These are phyloP conservation scores for Penicillium palitans DNA, from an alignment of 2,329 filamentous ascomycete species.

Conservation along the genomic window DNA sequence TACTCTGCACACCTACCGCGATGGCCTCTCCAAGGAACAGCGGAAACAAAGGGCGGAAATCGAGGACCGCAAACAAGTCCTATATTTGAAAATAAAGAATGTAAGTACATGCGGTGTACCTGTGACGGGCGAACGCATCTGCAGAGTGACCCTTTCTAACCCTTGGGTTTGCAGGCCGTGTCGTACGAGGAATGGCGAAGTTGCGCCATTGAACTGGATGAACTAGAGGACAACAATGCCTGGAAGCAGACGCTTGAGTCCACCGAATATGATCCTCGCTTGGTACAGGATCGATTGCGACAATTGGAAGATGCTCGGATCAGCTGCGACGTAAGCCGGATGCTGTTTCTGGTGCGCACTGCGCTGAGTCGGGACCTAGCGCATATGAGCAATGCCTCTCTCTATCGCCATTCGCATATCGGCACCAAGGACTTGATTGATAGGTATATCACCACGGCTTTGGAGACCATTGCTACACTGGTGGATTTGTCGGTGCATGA, in stretches of 20 bases:
- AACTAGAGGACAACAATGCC: conserved; percentile 72
- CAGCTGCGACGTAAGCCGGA: conserved; percentile 69
- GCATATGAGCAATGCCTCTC: conserved; percentile 76
- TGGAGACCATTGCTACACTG: conserved; percentile 71
- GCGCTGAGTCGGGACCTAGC: conserved; percentile 77
- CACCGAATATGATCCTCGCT: conserved; percentile 68
- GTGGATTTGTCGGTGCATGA: conserved; percentile 61
- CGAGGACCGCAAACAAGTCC: conserved; percentile 63
- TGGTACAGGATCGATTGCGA: conserved; percentile 68
- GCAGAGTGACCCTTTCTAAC: conserved; percentile 16
- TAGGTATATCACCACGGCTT: conserved; percentile 76
- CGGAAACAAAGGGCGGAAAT: conserved; percentile 48
- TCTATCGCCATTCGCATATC: conserved; percentile 81
- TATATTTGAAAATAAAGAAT: conserved; percentile 65
- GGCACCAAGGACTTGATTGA: conserved; percentile 88
- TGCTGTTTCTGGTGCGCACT: conserved; percentile 80
- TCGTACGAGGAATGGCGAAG: conserved; percentile 71
- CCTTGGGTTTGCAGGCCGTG: conserved; percentile 56
- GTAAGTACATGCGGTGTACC: conserved; percentile 47
- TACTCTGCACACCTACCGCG: conserved; percentile 45
- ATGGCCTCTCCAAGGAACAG: conserved; percentile 56
- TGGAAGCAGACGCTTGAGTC: conserved; percentile 73
- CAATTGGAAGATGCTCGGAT: conserved; percentile 73
- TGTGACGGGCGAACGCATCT: conserved; percentile 9
- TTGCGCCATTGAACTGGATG: conserved; percentile 74